Percentiles rank a stretch among this genome's conserved stretches.
Conservation (phyloP, 352 stramenopile species). For the Globisporangium paroecandrum region DNA sequence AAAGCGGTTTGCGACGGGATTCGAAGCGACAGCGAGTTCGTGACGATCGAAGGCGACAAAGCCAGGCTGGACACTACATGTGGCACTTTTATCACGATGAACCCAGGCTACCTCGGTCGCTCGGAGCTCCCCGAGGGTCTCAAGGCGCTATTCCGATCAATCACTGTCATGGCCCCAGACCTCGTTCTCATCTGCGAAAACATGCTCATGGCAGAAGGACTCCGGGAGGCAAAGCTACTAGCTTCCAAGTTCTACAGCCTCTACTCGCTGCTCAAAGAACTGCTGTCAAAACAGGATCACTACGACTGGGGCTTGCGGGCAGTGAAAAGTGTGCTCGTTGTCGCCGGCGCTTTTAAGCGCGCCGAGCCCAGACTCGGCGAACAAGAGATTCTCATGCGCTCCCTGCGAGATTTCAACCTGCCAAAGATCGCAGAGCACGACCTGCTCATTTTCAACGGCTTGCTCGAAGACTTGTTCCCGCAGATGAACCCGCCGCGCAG, state of each 20-base stretch:
- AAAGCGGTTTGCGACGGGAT: conserved; percentile 95
- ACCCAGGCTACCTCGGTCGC: conserved; percentile 92
- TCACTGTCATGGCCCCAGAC: conserved; percentile 95
- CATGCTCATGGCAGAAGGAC: conserved; percentile 96
- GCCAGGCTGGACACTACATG: conserved; percentile 87
- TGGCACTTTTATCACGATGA: conserved; percentile 97
- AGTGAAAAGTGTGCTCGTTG: conserved; percentile 93
- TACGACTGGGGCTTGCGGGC: conserved; percentile 95
- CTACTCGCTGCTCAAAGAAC: conserved; percentile 90
- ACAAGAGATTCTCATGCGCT: conserved; percentile 91
- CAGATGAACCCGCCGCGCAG: conserved; percentile 84
- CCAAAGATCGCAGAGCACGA: conserved; percentile 95
- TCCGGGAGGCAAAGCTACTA: conserved; percentile 90
- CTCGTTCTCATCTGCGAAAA: conserved; percentile 97
- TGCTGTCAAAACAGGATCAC: conserved; percentile 94
- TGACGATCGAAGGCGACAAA: conserved; percentile 91
- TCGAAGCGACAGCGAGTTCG: conserved; percentile 69
- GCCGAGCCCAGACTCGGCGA: conserved; percentile 90
- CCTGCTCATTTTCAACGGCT: conserved; percentile 90
- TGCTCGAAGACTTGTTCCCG: conserved; percentile 94
- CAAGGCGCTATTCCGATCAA: conserved; percentile 93
- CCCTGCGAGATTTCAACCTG: conserved; percentile 95
- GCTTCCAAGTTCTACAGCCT: conserved; percentile 95
- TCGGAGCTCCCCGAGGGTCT: conserved; percentile 93
- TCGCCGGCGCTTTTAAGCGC: conserved; percentile 92